Percentiles rank a stretch among this genome's conserved stretches.
Evolutionary conservation across 225 moss, liverwort and hornwort species (phyloP).

Genomic region (Pseudisothecium myosuroides): DNA sequence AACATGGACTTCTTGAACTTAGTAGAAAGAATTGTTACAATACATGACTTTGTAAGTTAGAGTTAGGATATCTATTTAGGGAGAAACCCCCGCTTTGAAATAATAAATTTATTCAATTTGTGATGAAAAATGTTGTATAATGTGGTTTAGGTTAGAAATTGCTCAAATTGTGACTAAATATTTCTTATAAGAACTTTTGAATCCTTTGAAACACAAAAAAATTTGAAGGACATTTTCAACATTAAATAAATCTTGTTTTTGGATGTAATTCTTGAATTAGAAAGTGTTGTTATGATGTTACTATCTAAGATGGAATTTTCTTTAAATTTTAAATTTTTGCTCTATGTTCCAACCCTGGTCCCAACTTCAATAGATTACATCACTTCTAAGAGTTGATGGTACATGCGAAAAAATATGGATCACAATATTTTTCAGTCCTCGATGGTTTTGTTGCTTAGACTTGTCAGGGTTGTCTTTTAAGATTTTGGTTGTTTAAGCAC

Average conservation of each 20-base stretch:
- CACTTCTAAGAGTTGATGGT: accelerated
- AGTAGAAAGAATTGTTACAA: neutral
- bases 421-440: accelerated
- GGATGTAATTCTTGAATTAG: neutral
- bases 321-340: neutral
- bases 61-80: neutral
- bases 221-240: neutral
- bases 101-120: neutral
- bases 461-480: accelerated
- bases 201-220: accelerated
- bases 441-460: neutral
- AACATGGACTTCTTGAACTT: neutral
- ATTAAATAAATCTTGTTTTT: neutral
- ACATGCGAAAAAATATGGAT: neutral
- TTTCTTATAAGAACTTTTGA: neutral
- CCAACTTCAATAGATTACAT: neutral
- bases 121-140: neutral
- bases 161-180: neutral
- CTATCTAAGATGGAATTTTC: neutral
- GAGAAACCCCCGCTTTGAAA: accelerated
- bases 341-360: too few relatives aligned
- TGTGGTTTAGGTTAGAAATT: neutral
- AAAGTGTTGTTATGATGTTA: neutral
- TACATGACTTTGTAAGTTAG: neutral
- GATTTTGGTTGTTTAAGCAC: neutral